phyloP scores from a whole-genome alignment of 2,329 filamentous ascomycete genomes.

The Phoma herbarum region DNA sequence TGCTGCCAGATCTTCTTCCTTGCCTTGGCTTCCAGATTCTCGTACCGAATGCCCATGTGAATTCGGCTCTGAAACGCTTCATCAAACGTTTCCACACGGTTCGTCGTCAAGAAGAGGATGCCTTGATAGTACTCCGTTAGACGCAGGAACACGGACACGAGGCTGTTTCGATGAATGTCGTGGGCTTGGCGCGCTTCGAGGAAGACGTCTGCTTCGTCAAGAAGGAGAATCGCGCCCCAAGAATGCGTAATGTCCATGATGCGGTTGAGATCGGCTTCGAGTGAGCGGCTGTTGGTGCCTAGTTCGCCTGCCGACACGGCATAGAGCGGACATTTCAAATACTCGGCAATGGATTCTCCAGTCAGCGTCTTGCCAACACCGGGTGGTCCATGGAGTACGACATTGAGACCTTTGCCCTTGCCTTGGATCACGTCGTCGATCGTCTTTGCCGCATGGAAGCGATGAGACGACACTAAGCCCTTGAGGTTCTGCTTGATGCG shows the following conservation, averaged over 20 bases:
- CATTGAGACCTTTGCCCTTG: constrained; percentile 85
- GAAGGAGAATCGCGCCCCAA: constrained; percentile 84
- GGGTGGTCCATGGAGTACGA: constrained; percentile 78
- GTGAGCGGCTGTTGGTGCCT: constrained; percentile 73
- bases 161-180: constrained; percentile 83
- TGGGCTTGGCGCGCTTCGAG: constrained; percentile 83
- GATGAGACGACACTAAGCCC: constrained; percentile 84
- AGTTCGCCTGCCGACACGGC: constrained; percentile 85
- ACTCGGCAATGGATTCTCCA: constrained; percentile 84
- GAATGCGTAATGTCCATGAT: constrained; percentile 86
- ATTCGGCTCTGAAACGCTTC: constrained; percentile 90
- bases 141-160: constrained; percentile 87
- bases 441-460: constrained; percentile 79
- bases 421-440: constrained; percentile 77
- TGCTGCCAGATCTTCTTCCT: constrained; percentile 84
- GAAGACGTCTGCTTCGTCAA: constrained; percentile 73
- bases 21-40: constrained; percentile 74
- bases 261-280: constrained; percentile 81
- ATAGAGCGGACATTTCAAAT: constrained; percentile 82
- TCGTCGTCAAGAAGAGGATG: constrained; percentile 89
- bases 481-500: constrained; percentile 73
- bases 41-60: constrained; percentile 84
- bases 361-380: constrained; percentile 93
- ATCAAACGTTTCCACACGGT: constrained; percentile 87
- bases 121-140: constrained; percentile 92